Base-by-base conservation (phyloP, 345 rosid species). In the Microcos paniculata region DNA sequence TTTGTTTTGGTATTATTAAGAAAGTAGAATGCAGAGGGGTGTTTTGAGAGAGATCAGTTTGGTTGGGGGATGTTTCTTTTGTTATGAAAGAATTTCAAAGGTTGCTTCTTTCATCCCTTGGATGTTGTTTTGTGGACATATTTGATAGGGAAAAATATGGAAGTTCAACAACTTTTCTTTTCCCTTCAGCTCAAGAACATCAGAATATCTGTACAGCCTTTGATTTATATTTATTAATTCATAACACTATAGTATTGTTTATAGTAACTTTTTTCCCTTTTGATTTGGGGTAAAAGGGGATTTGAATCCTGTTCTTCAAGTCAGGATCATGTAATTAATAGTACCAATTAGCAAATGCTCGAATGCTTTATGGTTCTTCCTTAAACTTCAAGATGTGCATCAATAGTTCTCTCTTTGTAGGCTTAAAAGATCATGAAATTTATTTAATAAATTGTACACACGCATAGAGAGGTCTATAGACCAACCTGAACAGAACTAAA, bases 41-140 rank as follows among this genome's bases (percentile, higher is more conserved):
- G 51, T 65, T 58, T 23, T 58, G 26, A 23, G 31, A 58, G 30
- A 58, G 33, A 24, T n/a, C 45, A 42, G 1, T 42, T 58, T 24
- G 33, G 21, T 4, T 18, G 19, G 9, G 42, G 26, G 67, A 5
- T 62, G 45, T 33, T 18, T 11, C 6, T 62, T 68, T 28, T 28
- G 56, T 67, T 23, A 45, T 23, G 53, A 40, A 18, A 66, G 53
- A 67, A 8, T 11, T 21, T 28, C 23, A 52, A 49, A 19, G 45
- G 43, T 33, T 52, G 43, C 18, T 52, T 33, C 46, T 52, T 70
- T 51, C 46, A 66, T 73, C 78, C 55, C 76, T 68, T 69, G 7
- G 26, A 59, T 51, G 38, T 28, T 1, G 71, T 53, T 74, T 40
- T 38, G 56, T 15, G 64, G 21, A 70, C 23, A 35, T 28, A 30